Percentiles rank a stretch among this genome's conserved stretches.
Evolutionary conservation across 1,284 basidiomycete species (phyloP).

Genomic region (Moesziomyces sp.): DNA sequence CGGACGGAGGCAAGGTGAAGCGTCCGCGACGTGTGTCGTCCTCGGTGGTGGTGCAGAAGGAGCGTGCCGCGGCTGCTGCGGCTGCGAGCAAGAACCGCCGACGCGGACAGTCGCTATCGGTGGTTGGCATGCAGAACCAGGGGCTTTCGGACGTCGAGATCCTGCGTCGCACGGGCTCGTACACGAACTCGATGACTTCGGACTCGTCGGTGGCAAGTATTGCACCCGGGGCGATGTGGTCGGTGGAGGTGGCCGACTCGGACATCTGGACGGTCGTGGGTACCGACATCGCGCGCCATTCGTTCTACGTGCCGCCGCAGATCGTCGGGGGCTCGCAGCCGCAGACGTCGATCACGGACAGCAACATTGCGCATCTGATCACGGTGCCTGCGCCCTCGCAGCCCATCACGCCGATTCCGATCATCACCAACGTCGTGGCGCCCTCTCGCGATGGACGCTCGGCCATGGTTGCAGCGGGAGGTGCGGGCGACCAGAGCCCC

Average conservation of each 20-base stretch:
- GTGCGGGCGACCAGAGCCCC: constrained; percentile 62
- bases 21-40: constrained; percentile 60
- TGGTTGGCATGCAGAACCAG: constrained; percentile 54
- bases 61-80: constrained; percentile 39
- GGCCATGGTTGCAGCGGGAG: constrained; percentile 21
- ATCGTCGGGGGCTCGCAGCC: constrained; percentile 45
- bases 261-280: constrained; percentile 94
- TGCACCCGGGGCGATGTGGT: constrained; percentile 50
- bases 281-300: constrained; percentile 71
- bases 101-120: constrained; percentile 58
- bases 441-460: constrained; percentile 74
- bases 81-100: constrained; percentile 51
- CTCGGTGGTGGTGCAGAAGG: constrained; percentile 53
- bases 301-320: constrained; percentile 68
- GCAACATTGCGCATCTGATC: constrained; percentile 54
- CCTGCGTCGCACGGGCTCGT: constrained; percentile 45
- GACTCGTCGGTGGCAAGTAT: constrained; percentile 50
- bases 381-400: constrained; percentile 69
- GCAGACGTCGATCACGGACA: constrained; percentile 24
- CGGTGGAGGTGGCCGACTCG: constrained; percentile 69
- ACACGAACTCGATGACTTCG: constrained; percentile 42
- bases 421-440: constrained; percentile 79
- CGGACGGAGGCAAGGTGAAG: constrained; percentile 64
- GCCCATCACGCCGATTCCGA: constrained; percentile 58
- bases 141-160: constrained; percentile 36